Conservation (phyloP, 345 rosid genomes). For the Hibiscus mutabilis region DNA sequence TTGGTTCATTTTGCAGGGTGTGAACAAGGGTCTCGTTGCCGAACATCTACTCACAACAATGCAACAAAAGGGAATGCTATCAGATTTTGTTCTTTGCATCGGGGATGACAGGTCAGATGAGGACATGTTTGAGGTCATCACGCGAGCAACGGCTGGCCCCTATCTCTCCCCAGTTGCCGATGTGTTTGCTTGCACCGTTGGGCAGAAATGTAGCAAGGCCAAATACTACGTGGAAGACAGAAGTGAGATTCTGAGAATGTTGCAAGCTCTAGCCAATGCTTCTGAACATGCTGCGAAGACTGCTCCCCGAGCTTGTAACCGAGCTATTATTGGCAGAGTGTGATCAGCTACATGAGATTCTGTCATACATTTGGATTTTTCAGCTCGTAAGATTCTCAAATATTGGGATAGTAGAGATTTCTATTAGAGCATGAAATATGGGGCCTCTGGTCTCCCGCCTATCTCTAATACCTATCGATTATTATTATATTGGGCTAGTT, state of each 20-base stretch:
- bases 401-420: neutral
- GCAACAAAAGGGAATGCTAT: conserved; percentile 53
- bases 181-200: conserved; percentile 87
- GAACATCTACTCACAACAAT: conserved; percentile 55
- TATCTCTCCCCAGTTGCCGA: conserved; percentile 76
- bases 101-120: conserved; percentile 95
- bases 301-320: conserved; percentile 4
- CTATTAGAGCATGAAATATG: neutral
- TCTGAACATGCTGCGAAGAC: conserved; percentile 28
- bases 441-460: neutral
- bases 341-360: neutral
- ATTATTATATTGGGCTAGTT: neutral
- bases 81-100: conserved; percentile 82
- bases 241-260: conserved; percentile 62
- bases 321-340: conserved; percentile 7
- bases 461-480: neutral
- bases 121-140: conserved; percentile 94
- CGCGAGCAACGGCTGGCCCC: conserved; percentile 46
- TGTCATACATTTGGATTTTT: neutral
- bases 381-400: neutral
- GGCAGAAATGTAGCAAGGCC: conserved; percentile 91
- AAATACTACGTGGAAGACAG: conserved; percentile 90
- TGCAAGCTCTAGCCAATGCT: conserved; percentile 52
- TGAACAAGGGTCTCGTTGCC: conserved; percentile 80
- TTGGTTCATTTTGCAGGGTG: conserved; percentile 49